A percentile compares a stretch with the other conserved stretches of the same genome.
These are phyloP conservation scores for Cladosporium phlei DNA, from an alignment of 2,329 filamentous ascomycete species.

Conservation along the genomic window DNA sequence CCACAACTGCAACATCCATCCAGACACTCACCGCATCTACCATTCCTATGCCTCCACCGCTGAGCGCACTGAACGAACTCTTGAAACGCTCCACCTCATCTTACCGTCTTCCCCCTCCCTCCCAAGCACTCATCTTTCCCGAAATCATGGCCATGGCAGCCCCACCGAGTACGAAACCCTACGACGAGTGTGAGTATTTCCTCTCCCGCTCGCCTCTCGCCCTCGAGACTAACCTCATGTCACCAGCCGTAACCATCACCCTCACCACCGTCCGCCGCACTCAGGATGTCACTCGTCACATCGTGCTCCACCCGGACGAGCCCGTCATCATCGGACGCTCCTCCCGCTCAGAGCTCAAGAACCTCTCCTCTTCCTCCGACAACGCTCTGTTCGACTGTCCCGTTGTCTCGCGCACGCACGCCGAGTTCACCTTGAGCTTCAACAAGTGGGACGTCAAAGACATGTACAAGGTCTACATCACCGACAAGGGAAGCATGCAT, in stretches of 20 bases:
- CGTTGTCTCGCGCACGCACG: constrained; percentile 34
- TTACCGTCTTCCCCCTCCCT: neutral
- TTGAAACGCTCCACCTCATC: neutral
- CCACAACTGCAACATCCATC: neutral
- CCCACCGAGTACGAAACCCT: no score
- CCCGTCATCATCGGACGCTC: constrained; percentile 39
- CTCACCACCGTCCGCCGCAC: neutral
- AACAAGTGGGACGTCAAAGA: constrained; percentile 7
- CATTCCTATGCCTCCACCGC: neutral
- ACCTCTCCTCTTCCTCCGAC: constrained; percentile 19
- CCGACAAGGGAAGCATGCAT: constrained; percentile 30
- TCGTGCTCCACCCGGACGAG: constrained; percentile 13
- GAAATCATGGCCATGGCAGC: constrained; percentile 2
- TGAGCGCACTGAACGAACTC: no score
- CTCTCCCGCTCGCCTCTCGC: neutral
- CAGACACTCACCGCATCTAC: neutral
- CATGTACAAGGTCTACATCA: constrained; percentile 24
- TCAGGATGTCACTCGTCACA: constrained; percentile 13
- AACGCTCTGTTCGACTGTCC: constrained; percentile 36
- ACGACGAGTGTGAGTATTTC: constrained; percentile 3
- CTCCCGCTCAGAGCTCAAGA: constrained; percentile 37
- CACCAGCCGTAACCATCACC: constrained; percentile 5
- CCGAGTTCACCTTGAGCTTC: constrained; percentile 23
- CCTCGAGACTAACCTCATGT: neutral
- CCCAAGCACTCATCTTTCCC: neutral